phyloP scores from a whole-genome alignment of 2,329 filamentous ascomycete genomes.

The Ceratocystis cacaofunesta region DNA sequence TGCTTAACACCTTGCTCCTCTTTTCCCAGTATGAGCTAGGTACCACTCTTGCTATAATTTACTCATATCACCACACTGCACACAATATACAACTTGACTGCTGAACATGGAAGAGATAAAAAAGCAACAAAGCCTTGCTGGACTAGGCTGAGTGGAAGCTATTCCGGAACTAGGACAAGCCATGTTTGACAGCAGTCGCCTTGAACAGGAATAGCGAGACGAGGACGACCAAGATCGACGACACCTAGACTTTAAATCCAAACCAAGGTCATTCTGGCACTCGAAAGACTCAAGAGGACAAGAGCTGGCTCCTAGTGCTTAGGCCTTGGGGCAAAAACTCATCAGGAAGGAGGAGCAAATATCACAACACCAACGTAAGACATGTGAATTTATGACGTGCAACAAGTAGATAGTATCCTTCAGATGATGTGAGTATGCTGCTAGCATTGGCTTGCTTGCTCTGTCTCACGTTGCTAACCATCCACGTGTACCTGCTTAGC shows the following conservation, averaged over 20 bases:
- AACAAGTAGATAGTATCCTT: not conserved
- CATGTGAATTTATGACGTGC: not conserved
- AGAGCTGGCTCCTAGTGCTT: too few relatives aligned
- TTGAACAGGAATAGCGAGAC: not conserved
- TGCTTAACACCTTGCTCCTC: too few relatives aligned
- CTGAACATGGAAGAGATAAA: too few relatives aligned
- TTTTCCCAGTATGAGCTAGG: too few relatives aligned
- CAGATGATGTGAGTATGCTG: not conserved
- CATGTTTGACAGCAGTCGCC: slow-evolving; percentile 3
- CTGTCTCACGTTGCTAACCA: not conserved
- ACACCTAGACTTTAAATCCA: not conserved
- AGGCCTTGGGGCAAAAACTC: too few relatives aligned
- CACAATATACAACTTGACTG: too few relatives aligned
- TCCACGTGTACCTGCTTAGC: not conserved
- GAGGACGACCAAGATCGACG: not conserved
- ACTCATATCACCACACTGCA: too few relatives aligned
- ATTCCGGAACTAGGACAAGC: not conserved
- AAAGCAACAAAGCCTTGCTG: not conserved
- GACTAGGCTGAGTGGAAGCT: not conserved
- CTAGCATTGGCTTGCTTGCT: not conserved
- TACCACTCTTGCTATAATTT: too few relatives aligned
- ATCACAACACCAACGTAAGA: not conserved
- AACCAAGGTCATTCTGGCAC: not conserved
- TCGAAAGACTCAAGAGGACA: too few relatives aligned
- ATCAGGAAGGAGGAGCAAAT: not conserved